Conservation (phyloP, 306 rosid species). For the Argentina anserina region DNA sequence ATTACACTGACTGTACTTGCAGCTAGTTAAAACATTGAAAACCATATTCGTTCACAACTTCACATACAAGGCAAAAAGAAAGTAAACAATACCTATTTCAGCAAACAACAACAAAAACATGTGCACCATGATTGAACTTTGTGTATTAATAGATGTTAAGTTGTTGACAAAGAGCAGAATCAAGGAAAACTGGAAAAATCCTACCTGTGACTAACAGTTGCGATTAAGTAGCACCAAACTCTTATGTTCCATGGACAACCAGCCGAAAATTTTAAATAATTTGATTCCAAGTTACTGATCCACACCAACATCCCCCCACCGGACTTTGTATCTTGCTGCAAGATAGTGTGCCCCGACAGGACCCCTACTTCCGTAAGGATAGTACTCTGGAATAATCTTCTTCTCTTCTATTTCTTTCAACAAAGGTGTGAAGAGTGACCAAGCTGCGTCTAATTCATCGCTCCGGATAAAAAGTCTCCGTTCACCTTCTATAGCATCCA, state of each 20-base stretch:
- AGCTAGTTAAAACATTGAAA: no score
- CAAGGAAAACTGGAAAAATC: neutral
- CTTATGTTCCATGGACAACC: neutral
- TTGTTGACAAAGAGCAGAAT: neutral
- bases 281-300: conserved; percentile 33
- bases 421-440: conserved; percentile 83
- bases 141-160: neutral
- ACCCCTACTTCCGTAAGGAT: conserved; percentile 88
- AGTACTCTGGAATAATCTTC: conserved; percentile 70
- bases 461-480: conserved; percentile 87
- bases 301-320: conserved; percentile 76
- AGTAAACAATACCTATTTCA: no score
- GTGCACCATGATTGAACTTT: neutral
- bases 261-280: conserved; percentile 10
- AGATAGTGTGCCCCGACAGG: conserved; percentile 92
- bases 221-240: neutral
- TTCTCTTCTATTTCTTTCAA: conserved; percentile 72
- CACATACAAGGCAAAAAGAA: no score
- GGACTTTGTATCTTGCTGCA: conserved; percentile 69
- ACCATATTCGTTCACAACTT: no score
- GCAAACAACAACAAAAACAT: neutral
- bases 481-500: conserved; percentile 91
- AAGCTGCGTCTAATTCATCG: conserved; percentile 82
- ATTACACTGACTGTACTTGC: no score
- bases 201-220: conserved; percentile 7